Evolutionary conservation across 805 yeast species (phyloP).

Genomic region (Wickerhamiella siamensis): DNA sequence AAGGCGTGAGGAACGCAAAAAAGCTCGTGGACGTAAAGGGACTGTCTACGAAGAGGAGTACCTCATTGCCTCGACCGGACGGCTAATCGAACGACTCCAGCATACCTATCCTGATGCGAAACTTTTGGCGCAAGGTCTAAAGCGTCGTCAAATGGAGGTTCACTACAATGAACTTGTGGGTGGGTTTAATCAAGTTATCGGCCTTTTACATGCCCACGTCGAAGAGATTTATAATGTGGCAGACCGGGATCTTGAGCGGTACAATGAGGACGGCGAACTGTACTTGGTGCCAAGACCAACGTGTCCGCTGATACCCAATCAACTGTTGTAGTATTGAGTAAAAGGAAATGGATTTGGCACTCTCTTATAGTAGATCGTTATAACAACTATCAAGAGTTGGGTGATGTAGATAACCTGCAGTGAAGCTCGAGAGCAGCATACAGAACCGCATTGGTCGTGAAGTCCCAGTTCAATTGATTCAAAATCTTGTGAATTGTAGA

Average conservation of each 20-base stretch:
- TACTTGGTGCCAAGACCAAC: constrained; percentile 38
- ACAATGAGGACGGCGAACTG: constrained; percentile 76
- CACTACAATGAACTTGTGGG: constrained; percentile 75
- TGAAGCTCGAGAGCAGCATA: no score
- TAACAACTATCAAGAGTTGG: neutral
- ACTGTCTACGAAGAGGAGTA: constrained; percentile 96
- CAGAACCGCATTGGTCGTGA: no score
- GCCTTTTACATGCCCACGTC: constrained; percentile 42
- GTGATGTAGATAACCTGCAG: neutral
- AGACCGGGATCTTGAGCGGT: constrained; percentile 75
- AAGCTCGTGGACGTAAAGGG: constrained; percentile 95
- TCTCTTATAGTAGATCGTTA: neutral
- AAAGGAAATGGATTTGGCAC: neutral
- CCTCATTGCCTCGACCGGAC: constrained; percentile 71
- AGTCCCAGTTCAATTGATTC: no score
- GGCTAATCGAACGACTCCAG: constrained; percentile 69
- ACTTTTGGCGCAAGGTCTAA: constrained; percentile 56
- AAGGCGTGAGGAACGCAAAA: constrained; percentile 89
- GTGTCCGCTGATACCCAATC: constrained; percentile 11
- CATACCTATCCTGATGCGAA: constrained; percentile 63
- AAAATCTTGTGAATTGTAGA: no score
- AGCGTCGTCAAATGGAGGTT: constrained; percentile 56
- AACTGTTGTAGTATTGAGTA: neutral
- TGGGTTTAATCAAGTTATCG: constrained; percentile 43
- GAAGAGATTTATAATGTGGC: constrained; percentile 68